Base-by-base conservation (phyloP, 805 yeast species). In the Candida sanyiensis region DNA sequence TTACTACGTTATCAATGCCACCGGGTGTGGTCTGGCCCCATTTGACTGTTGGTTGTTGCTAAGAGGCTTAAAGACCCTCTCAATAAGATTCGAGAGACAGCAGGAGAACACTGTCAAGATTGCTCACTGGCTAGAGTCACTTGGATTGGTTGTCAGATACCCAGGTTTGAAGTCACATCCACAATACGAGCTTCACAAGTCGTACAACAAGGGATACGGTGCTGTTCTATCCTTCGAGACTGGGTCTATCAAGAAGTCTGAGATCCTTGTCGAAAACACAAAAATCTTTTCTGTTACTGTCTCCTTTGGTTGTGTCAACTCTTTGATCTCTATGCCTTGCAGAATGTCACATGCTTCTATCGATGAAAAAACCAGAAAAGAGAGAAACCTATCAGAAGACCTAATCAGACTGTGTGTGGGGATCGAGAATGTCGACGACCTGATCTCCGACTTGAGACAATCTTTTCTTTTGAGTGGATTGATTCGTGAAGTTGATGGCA, bases 301-400 rank as follows among this genome's bases (percentile, higher is more conserved):
- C 7, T 83, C 95, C 9, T 89, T 89, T 63, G 97, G 97, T 17
- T 83, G 95, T 59, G 96, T 90, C 44, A 86, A 87, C 67, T 84
- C 95, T 13, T 70, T 89, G 56, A 86, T 89, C 42, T 86, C 96
- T 28, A 75, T 89, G 80, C 97, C 97, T 12, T 86, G 97, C 61
- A 75, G 76, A 61, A 89, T 89, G 97, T 85, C 96, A 6, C 97
- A 89, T 57, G 97, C 97, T n/a, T 82, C 96, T 3, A 89, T 89
- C 46, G 96, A 88, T 51, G 82, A 88, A 19, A 77, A 84, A 55
- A 80, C 86, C 4, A 77, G 97, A 61, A 80, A 79, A 35, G 94
- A 83, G 59, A 77, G 97, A 59, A 87, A 80, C 32, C 79, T 89
- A 64, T 96, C 96, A 2, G 97, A 89, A 61, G 97, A 90, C 58